phyloP scores from a whole-genome alignment of 2,329 filamentous ascomycete genomes.

The Fusarium sp. region DNA sequence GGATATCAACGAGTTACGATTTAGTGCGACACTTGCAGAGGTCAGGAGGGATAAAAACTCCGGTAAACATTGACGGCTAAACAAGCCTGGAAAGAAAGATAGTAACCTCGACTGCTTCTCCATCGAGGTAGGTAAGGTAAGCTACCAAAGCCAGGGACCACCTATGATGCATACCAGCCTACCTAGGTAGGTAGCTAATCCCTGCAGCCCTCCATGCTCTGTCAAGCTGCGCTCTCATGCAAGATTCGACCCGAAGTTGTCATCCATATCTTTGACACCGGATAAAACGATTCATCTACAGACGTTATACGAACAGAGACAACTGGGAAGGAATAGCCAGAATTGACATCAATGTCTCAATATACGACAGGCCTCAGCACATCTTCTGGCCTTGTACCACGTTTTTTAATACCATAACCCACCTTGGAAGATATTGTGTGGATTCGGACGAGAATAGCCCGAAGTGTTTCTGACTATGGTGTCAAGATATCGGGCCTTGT shows the following conservation, averaged over 20 bases:
- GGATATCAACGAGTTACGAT: neutral
- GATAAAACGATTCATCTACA: neutral
- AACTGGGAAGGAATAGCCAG: neutral
- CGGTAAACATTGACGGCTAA: conserved; percentile 9
- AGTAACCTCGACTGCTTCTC: conserved; percentile 15
- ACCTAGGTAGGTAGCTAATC: conserved; percentile 4
- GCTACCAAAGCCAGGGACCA: conserved; percentile 40
- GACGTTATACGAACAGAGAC: neutral
- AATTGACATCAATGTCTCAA: conserved; percentile 10
- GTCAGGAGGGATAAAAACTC: conserved; percentile 27
- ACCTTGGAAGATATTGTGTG: conserved; percentile 3
- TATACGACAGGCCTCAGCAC: conserved; percentile 14
- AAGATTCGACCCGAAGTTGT: conserved; percentile 31
- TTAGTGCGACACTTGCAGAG: conserved; percentile 15
- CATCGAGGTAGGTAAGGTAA: conserved; percentile 16
- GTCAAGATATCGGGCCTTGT: neutral
- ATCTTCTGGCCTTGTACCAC: conserved; percentile 24
- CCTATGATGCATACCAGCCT: conserved; percentile 23
- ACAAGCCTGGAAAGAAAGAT: neutral
- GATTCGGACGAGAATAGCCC: conserved; percentile 16
- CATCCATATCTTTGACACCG: conserved; percentile 19
- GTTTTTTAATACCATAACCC: conserved; percentile 17
- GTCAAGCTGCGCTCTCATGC: conserved; percentile 29
- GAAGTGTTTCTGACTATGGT: neutral
- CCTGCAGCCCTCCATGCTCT: conserved; percentile 37